Base-by-base conservation (phyloP, 176 grass and related monocot genomes). In the Urochloa ruziziensis region DNA sequence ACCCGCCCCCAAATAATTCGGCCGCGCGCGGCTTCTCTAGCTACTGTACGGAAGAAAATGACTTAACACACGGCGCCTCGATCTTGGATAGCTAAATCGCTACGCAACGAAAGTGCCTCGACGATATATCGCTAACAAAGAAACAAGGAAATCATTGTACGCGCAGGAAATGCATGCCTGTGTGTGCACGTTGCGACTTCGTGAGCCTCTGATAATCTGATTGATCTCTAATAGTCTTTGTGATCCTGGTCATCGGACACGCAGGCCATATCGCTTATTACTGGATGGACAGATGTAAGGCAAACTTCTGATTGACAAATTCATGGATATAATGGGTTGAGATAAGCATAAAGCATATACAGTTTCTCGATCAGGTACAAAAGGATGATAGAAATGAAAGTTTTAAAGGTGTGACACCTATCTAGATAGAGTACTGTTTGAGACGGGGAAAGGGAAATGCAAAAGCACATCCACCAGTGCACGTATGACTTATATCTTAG, bases 101-200 rank as follows among this genome's bases (percentile, higher is more conserved):
- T 24, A 70, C 51, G 12, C 71, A 40, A 75, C 3, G 28, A 82
- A 82, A 24, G 71, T 82, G 79, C 86, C 62, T 82, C 32, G 73
- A 59, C 56, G 21, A 59, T 59, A 9, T 59, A 75, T 37, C 48
- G 62, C 61, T 46, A 18, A 51, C 40, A 87, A 62, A 10, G 40
- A 67, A 77, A 70, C 72, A 70, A 23, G 25, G 23, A 4, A 62
- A 82, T 66, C 66, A 57, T 75, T 81, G 61, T 61, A 10, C 32
- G 25, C 46, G 13, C 27, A 46, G 49, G 72, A 28, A 25, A 13
- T 27, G 56, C 73, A 46, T 47, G 35, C 5, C 2, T 39, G 51
- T 14, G 8, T 8, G 1, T n/a, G n/a, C n/a, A n/a, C n/a, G n/a
- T n/a, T n/a, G n/a, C n/a, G n/a, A n/a, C n/a, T n/a, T n/a, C n/a